Evolutionary conservation across 2,329 filamentous ascomycete species (phyloP).

Genomic region (Keithomyces neogunnii): DNA sequence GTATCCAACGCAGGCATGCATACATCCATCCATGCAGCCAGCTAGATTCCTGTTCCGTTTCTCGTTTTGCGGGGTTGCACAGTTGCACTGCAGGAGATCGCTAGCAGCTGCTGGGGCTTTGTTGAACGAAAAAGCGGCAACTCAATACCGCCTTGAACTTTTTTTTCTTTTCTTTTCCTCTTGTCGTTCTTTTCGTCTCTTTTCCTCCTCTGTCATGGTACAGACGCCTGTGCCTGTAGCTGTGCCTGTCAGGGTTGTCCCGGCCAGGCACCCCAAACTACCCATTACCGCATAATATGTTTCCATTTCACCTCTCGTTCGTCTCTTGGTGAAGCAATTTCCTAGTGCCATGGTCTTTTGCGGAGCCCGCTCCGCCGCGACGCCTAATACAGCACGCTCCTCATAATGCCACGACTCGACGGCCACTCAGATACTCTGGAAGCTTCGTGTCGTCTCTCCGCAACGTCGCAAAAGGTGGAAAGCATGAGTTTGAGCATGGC

Average conservation of each 20-base stretch:
- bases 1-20: background rate
- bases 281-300: background rate
- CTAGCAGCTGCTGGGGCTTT: background rate
- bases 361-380: background rate
- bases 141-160: background rate
- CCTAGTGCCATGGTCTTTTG: background rate
- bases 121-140: background rate
- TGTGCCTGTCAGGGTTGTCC: background rate
- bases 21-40: background rate
- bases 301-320: background rate
- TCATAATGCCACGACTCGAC: background rate
- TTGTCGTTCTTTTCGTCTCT: background rate
- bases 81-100: slow-evolving; percentile 11
- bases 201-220: background rate
- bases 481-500: slow-evolving; percentile 9
- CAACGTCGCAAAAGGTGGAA: background rate
- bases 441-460: background rate
- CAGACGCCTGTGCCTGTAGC: background rate
- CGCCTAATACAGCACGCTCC: background rate
- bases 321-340: background rate
- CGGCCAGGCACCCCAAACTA: background rate
- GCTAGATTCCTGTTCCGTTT: background rate
- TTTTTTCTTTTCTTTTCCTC: too few relatives aligned
- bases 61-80: slow-evolving; percentile 9
- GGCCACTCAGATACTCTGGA: background rate